A percentile compares a stretch with the other conserved stretches of the same genome.
phyloP scores from a whole-genome alignment of 2,329 filamentous ascomycete genomes.

The Neonectria faginata region DNA sequence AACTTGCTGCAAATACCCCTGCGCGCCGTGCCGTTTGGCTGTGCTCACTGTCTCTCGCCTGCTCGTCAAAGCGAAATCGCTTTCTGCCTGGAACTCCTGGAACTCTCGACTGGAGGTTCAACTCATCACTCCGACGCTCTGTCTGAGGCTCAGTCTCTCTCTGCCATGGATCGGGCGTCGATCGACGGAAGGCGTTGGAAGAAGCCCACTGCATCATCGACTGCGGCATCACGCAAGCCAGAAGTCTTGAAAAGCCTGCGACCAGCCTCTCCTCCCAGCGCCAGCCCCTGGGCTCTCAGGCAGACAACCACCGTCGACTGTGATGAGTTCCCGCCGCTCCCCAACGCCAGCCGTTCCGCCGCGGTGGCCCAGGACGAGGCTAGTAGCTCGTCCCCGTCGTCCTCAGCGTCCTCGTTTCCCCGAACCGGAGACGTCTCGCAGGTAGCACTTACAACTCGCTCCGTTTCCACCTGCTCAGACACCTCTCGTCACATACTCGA shows the following conservation, averaged over 20 bases:
- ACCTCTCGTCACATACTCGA: slow-evolving; percentile 43
- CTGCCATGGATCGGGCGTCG: slow-evolving; percentile 41
- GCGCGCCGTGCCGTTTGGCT: slow-evolving; percentile 29
- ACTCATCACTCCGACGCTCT: slow-evolving; percentile 9
- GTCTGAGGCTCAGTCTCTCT: background rate
- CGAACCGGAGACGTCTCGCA: slow-evolving; percentile 22
- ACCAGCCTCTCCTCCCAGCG: slow-evolving; percentile 50
- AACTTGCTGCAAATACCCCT: slow-evolving; percentile 25
- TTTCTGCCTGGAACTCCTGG: slow-evolving; percentile 10
- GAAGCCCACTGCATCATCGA: slow-evolving; percentile 25
- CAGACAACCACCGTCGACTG: slow-evolving; percentile 8
- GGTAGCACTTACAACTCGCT: slow-evolving; percentile 20
- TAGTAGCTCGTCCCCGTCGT: slow-evolving; percentile 29
- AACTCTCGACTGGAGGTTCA: slow-evolving; percentile 1
- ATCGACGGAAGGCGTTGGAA: slow-evolving; percentile 45
- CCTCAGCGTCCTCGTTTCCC: slow-evolving; percentile 29
- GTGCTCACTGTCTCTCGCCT: slow-evolving; percentile 19
- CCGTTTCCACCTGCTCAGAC: slow-evolving; percentile 39
- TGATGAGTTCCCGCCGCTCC: slow-evolving; percentile 41
- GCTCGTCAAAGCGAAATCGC: slow-evolving; percentile 9
- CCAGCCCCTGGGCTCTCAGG: slow-evolving; percentile 48
- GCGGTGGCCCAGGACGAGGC: slow-evolving; percentile 22
- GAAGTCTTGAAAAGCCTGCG: slow-evolving; percentile 37
- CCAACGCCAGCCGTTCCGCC: slow-evolving; percentile 22
- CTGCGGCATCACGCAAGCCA: slow-evolving; percentile 24